Evolutionary conservation across 768 basidiomycete genomes (phyloP), one percentile per base, ranked within the genome.

Genomic region (Amanita fuliginea): DNA sequence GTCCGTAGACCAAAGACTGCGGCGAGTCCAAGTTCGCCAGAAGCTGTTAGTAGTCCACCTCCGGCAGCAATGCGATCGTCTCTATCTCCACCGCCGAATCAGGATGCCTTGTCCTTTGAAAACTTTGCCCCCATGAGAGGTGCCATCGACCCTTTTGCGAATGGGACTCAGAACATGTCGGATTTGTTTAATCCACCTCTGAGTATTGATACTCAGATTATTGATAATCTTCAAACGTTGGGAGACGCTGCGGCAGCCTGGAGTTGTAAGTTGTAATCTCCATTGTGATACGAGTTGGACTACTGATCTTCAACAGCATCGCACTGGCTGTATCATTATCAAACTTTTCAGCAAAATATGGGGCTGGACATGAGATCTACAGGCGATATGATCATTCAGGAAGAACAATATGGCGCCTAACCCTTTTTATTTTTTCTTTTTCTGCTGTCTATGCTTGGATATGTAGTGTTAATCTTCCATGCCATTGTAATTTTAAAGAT

Each of bases 161-260:
- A 59, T 24, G 49, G 49, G 13, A 42, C 42, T 2, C 16, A 34
- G 10, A 26, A 26, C 26, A 26, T 26, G 58, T 54, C 3, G 32
- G 32, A 73, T 3, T 71, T 76, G 55, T 76, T 79, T 64, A 69
- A 75, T 33, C 69, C 77, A 1, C 69, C 76, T 10, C 66, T 82
- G 55, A 71, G 73, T 2, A 80, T 79, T 55, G 79, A 84, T 55
- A 65, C 69, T 14, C 77, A 78, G 35, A 73, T 83, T 22, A 56
- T 83, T 60, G 75, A 81, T 47, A 77, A 78, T 21, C 74, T 82
- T 58, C 78, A 81, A 55, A 72, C 76, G 26, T 59, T 83, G 57
- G 66, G 71, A 13, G 74, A 81, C 58, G 72, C 76, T 11, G 60
- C 64, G 36, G 63, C 65, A 39, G 63, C 65, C 2, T 82, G 78